Evolutionary conservation across 179 eudicot genomes (phyloP).

Genomic region (Vitellaria paradoxa): DNA sequence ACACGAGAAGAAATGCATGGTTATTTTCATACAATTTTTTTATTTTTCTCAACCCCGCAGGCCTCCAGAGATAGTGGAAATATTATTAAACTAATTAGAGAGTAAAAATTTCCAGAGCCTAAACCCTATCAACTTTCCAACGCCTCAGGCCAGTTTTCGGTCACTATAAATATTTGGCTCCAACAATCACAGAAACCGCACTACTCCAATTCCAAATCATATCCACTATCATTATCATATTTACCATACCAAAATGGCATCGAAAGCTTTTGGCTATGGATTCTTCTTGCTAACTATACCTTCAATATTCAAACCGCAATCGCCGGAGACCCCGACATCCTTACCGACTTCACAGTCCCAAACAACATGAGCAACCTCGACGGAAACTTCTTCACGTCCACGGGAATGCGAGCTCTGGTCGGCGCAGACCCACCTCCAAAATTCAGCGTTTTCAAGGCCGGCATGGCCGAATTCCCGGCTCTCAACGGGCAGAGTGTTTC

Average conservation of each 20-base stretch:
- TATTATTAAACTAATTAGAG: too few relatives aligned
- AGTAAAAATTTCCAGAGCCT: too few relatives aligned
- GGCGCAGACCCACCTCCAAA: neutral
- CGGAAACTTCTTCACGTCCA: neutral
- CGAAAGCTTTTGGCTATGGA: neutral
- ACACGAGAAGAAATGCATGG: too few relatives aligned
- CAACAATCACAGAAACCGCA: too few relatives aligned
- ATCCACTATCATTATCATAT: too few relatives aligned
- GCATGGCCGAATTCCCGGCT: neutral
- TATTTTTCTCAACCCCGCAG: too few relatives aligned
- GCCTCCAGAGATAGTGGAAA: too few relatives aligned
- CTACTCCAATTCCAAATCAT: too few relatives aligned
- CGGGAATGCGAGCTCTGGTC: neutral
- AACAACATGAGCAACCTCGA: neutral
- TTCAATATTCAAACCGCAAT: neutral
- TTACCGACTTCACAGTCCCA: neutral
- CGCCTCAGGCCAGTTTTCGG: too few relatives aligned
- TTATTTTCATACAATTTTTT: too few relatives aligned
- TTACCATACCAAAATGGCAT: neutral
- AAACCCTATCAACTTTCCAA: too few relatives aligned
- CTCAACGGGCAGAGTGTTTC: neutral
- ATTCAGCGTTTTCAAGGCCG: neutral
- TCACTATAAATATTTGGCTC: too few relatives aligned
- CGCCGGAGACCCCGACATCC: neutral
- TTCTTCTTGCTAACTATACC: neutral